Base-by-base conservation (phyloP, 1,284 basidiomycete genomes). In the Pholiota adiposa region DNA sequence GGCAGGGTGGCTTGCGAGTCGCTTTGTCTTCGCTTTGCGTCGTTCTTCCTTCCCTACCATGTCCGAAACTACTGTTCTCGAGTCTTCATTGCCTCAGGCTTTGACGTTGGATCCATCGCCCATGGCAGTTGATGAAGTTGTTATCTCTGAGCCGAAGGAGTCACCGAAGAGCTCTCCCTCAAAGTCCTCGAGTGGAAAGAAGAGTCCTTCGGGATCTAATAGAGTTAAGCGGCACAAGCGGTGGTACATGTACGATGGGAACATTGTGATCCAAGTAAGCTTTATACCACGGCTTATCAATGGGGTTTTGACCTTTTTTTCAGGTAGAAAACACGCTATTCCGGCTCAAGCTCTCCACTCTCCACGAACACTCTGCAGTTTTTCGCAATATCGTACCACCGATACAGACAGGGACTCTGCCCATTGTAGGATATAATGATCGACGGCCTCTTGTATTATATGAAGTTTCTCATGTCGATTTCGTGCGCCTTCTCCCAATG, bases 301-400 rank as follows among this genome's bases (percentile, higher is more conserved):
- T 25, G 18, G 18, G 48, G 34, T 19, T 43, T 36, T 50, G 18
- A 12, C 14, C 3, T n/a, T 29, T 36, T 36, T 38, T 55, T 41
- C 43, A 72, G 72, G 72, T 71, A 3, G 69, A 70, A 58, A 65
- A 71, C 51, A 71, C 68, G 3, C 60, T 73, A 9, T 73, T 73
- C 62, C 65, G 68, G 38, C 60, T 73, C 38, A 62, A 65, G 16
- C 66, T 73, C 36, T 60, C 67, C 1, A 61, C 66, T 8, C 53
- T 73, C 12, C 72, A 71, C 38, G 68, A 67, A 41, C 64, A 68
- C 48, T 72, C 72, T 8, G 67, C 66, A 11, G 56, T 73, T 43
- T 62, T 73, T 18, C 63, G 63, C 29, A 70, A 55, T 27, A 67
- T 69, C 19, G 62, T 72, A 14, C 71, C 71, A 31, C 69, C 69